phyloP scores from a whole-genome alignment of 1,284 basidiomycete species.

The Thelephora terrestris region DNA sequence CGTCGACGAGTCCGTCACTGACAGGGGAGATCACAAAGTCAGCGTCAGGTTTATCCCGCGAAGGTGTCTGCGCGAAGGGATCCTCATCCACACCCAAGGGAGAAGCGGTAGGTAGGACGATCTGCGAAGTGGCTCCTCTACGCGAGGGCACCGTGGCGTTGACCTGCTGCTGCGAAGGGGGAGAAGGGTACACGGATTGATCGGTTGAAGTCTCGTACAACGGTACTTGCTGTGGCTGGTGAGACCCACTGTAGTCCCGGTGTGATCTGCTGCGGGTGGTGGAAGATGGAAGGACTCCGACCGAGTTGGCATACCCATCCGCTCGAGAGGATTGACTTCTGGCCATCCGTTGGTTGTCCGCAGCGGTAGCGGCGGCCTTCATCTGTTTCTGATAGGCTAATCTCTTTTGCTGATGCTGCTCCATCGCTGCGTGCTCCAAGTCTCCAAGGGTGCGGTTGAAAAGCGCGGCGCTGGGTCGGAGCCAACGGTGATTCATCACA shows the following conservation, averaged over 20 bases:
- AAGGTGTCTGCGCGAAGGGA: constrained; percentile 34
- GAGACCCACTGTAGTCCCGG: constrained; percentile 22
- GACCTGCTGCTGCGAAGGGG: constrained; percentile 17
- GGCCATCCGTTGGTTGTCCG: constrained; percentile 26
- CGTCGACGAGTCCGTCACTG: not conserved
- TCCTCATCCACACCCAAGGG: constrained; percentile 34
- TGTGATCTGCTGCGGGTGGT: constrained; percentile 27
- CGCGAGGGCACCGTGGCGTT: constrained; percentile 21
- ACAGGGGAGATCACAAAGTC: not conserved
- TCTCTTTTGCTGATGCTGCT: constrained; percentile 77
- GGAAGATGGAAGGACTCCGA: constrained; percentile 16
- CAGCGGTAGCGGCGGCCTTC: constrained; percentile 32
- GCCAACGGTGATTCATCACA: constrained; percentile 82
- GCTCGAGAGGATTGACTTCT: constrained; percentile 36
- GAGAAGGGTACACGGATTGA: constrained; percentile 31
- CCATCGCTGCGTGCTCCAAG: constrained; percentile 72
- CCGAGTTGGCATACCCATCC: constrained; percentile 26
- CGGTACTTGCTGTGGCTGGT: constrained; percentile 34
- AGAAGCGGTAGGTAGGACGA: constrained; percentile 32
- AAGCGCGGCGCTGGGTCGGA: constrained; percentile 51
- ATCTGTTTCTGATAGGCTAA: constrained; percentile 72
- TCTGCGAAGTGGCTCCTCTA: constrained; percentile 32
- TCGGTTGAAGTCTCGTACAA: constrained; percentile 43
- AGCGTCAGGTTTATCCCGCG: constrained; percentile 15
- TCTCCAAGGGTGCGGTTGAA: constrained; percentile 73